Conservation (phyloP, 331 rosid genomes). For the Stylosanthes scabra region DNA sequence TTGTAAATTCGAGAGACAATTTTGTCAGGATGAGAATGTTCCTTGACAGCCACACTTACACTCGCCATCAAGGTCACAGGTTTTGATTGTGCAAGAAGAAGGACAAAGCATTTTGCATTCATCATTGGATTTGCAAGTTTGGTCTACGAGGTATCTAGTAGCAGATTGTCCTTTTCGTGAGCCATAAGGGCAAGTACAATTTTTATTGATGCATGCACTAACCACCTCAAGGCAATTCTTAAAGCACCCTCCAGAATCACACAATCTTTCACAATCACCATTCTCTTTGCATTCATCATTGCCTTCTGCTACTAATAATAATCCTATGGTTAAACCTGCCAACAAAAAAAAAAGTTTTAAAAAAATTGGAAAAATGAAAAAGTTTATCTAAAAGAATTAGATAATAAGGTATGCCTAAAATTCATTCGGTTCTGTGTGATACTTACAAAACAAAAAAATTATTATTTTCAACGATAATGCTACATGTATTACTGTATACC, state of each 20-base stretch:
- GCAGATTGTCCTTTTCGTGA: neutral
- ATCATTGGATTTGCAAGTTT: constrained; percentile 22
- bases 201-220: neutral
- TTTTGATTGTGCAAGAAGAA: constrained; percentile 17
- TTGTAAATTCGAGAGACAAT: no score
- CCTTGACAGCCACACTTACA: constrained; percentile 32
- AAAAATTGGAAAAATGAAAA: no score
- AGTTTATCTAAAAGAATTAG: no score
- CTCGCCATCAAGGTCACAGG: constrained; percentile 6
- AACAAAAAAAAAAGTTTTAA: neutral
- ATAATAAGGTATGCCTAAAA: neutral
- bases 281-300: neutral
- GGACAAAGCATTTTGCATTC: constrained; percentile 27
- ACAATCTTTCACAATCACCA: constrained; percentile 21
- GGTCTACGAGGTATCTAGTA: neutral
- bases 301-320: neutral
- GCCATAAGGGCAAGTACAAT: constrained; percentile 27
- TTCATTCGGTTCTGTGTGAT: no score
- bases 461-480: no score
- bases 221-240: constrained; percentile 4
- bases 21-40: no score
- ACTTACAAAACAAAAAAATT: no score
- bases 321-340: neutral
- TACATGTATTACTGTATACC: no score
- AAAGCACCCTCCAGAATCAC: neutral